Base-by-base conservation (phyloP, 371 early-diverging fungal genomes). In the Mucor indicus region DNA sequence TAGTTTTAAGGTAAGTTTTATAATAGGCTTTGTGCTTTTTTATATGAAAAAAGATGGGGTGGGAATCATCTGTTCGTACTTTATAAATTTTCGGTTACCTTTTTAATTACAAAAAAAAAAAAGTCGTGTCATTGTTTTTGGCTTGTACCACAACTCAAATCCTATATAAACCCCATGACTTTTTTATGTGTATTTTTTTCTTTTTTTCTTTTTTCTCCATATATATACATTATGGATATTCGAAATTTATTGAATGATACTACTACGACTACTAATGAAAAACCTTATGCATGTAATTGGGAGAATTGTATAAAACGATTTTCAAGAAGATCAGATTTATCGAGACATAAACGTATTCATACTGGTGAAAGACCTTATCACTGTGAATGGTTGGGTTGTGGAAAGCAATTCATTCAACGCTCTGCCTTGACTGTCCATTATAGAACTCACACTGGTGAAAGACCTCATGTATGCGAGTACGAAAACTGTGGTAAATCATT, bases 401-500 rank as follows among this genome's bases (percentile, higher is more conserved):
- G 79, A 48, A 87, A 89, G 57, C 81, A 80, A 35, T 90, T 90
- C 46, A 84, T 90, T 60, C 90, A 89, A 64, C 72, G 86, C 17
- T 88, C 89, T 5, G 90, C 90, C 13, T 69, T 90, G 54, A 87
- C 85, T 2, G 89, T 89, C 31, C 91, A 90, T 55, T 70, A 79
- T 43, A 79, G 90, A 48, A 88, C 88, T 2, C 90, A 90, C 57
- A 81, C 90, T 7, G 90, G 90, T 15, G 91, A 89, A 54, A 72
- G 84, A 36, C 90, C 90, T 16, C 90, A 90, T 58, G 62, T 77
- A 23, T 90, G 90, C 50, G 80, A 84, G 64, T 70, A 78, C 17
- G 64, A 70, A 23, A 56, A 68, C 25, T 85, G 85, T 55, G 69
- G 75, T 13, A 81, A 81, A 62, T 64, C 82, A 20, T 85, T 85